Conservation (phyloP, 1,284 basidiomycete species). For the Entoloma clypeatum region DNA sequence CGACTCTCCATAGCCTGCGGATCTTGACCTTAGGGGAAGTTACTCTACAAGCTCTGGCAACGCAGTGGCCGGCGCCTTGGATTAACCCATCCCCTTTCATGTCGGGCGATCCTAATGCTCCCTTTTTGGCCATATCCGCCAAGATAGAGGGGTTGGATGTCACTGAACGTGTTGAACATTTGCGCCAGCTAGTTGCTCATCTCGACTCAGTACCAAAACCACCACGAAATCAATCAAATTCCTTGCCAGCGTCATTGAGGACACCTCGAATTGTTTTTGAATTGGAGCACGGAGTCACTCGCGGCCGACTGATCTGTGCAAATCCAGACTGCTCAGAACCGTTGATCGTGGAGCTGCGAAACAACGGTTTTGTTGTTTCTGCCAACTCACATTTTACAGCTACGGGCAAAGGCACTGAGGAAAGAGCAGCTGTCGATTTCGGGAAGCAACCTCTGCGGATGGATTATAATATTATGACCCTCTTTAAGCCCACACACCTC, state of each 20-base stretch:
- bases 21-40: constrained; percentile 44
- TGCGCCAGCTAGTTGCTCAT: constrained; percentile 38
- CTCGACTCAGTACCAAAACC: constrained; percentile 4
- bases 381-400: constrained; percentile 26
- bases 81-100: constrained; percentile 47
- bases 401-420: constrained; percentile 30
- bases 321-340: constrained; percentile 33
- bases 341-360: constrained; percentile 50
- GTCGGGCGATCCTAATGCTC: constrained; percentile 55
- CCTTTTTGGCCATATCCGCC: constrained; percentile 50
- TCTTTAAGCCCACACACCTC: constrained; percentile 43
- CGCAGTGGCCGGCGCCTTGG: constrained; percentile 59
- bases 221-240: not conserved
- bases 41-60: constrained; percentile 42
- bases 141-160: constrained; percentile 46
- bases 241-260: constrained; percentile 21
- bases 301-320: constrained; percentile 45
- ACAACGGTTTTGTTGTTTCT: constrained; percentile 41
- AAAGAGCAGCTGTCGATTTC: constrained; percentile 23
- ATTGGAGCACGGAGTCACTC: constrained; percentile 45
- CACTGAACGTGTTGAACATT: constrained; percentile 48
- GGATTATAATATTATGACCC: constrained; percentile 31
- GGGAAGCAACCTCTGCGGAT: constrained; percentile 33
- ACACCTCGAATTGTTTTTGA: constrained; percentile 54
- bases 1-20: constrained; percentile 34